phyloP scores from a whole-genome alignment of 164 flowering plant genomes.

The Vitis cinerea region DNA sequence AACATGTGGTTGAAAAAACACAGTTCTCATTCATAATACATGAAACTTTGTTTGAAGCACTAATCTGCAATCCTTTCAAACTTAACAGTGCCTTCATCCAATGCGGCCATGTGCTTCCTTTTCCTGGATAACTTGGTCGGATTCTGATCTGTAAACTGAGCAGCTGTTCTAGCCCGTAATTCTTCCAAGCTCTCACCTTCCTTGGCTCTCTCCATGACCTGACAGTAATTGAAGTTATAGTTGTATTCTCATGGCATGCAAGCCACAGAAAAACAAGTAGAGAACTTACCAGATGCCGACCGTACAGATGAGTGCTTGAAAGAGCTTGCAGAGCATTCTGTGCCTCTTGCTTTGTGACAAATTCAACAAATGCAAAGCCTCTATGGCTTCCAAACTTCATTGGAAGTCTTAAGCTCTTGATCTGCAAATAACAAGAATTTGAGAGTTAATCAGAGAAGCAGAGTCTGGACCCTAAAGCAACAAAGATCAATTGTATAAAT shows the following conservation, averaged over 20 bases:
- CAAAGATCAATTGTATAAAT: background rate
- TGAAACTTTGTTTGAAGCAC: background rate
- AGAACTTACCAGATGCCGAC: slow-evolving; percentile 83
- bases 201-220: slow-evolving; percentile 94
- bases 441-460: background rate
- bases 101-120: slow-evolving; percentile 46
- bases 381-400: slow-evolving; percentile 79
- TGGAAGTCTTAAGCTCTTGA: slow-evolving; percentile 82
- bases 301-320: slow-evolving; percentile 85
- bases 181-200: slow-evolving; percentile 95
- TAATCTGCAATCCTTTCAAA: slow-evolving; percentile 42
- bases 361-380: slow-evolving; percentile 99
- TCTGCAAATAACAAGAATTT: slow-evolving; percentile 34
- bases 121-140: slow-evolving; percentile 59
- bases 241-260: background rate
- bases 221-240: background rate
- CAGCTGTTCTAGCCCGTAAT: slow-evolving; percentile 79
- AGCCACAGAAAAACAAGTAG: background rate
- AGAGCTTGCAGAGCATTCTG: slow-evolving; percentile 83
- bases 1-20: too few relatives aligned
- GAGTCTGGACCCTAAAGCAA: background rate
- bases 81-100: slow-evolving; percentile 50
- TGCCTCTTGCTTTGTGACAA: slow-evolving; percentile 88
- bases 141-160: slow-evolving; percentile 63
- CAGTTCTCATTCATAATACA: too few relatives aligned